Conservation (phyloP, 139 green algal species). For the Trebouxia sp. region DNA sequence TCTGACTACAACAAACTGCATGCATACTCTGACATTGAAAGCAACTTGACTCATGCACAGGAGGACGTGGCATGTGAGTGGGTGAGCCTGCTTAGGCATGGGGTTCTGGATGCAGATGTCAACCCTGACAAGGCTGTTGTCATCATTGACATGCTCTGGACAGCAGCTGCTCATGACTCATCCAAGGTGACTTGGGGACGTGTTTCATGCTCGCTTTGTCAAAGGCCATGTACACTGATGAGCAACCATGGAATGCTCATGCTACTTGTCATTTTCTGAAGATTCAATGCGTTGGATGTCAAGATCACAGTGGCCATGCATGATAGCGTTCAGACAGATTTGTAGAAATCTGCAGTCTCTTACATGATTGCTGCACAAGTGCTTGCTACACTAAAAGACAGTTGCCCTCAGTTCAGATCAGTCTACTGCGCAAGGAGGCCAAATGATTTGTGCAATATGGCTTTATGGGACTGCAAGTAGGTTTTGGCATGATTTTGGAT, state of each 20-base stretch:
- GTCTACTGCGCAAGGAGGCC: no score
- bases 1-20: no score
- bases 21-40: no score
- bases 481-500: no score
- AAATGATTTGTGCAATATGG: no score
- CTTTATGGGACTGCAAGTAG: no score
- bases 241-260: not conserved
- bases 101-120: conserved; percentile 6
- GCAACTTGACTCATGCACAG: not conserved
- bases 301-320: not conserved
- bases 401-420: no score
- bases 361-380: no score
- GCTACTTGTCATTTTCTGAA: not conserved
- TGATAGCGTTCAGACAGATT: not conserved
- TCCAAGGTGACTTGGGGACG: not conserved
- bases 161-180: not conserved
- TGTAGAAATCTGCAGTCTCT: not conserved
- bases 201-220: not conserved
- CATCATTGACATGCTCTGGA: conserved; percentile 23
- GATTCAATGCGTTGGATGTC: not conserved
- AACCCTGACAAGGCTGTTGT: conserved; percentile 14
- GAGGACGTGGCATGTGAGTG: conserved; percentile 5
- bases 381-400: no score
- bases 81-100: conserved; percentile 4
- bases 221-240: no score